phyloP scores from a whole-genome alignment of 305 asterid genomes.

The Lippia alba region DNA sequence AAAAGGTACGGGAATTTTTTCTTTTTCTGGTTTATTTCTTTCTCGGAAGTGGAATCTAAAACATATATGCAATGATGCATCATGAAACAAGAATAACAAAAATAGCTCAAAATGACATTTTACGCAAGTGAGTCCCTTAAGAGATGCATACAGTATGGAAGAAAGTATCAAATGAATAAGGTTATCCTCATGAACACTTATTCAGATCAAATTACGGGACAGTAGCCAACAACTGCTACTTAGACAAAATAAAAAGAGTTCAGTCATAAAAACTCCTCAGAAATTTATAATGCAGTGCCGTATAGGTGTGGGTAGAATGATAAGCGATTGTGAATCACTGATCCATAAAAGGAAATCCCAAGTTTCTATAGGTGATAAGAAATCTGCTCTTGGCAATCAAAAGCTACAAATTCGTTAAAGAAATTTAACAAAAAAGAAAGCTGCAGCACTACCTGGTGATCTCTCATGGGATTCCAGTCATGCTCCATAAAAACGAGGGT shows the following conservation, averaged over 20 bases:
- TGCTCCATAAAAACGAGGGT: constrained; percentile 99
- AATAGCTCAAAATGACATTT: not conserved
- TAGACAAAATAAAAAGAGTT: too few relatives aligned
- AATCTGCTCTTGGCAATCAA: constrained; percentile 5
- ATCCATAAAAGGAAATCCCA: constrained; percentile 4
- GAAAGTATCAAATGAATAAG: not conserved
- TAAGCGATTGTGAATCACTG: not conserved
- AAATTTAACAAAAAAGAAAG: constrained; percentile 25
- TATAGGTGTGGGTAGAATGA: not conserved
- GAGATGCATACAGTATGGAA: not conserved
- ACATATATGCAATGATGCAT: not conserved
- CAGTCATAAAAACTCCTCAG: not conserved
- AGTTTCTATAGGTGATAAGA: constrained; percentile 10
- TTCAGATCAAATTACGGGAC: too few relatives aligned
- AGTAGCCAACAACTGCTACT: too few relatives aligned
- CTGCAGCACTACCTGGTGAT: constrained; percentile 77
- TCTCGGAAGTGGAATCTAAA: not conserved
- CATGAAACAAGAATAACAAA: not conserved
- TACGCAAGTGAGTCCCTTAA: not conserved
- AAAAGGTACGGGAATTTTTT: not conserved
- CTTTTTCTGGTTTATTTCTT: not conserved
- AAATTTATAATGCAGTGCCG: too few relatives aligned
- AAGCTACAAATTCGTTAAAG: constrained; percentile 4
- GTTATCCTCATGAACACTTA: too few relatives aligned
- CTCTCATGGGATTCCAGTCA: constrained; percentile 99